Conservation (phyloP, 148 eudicot genomes). For the Persicaria tinctoria region DNA sequence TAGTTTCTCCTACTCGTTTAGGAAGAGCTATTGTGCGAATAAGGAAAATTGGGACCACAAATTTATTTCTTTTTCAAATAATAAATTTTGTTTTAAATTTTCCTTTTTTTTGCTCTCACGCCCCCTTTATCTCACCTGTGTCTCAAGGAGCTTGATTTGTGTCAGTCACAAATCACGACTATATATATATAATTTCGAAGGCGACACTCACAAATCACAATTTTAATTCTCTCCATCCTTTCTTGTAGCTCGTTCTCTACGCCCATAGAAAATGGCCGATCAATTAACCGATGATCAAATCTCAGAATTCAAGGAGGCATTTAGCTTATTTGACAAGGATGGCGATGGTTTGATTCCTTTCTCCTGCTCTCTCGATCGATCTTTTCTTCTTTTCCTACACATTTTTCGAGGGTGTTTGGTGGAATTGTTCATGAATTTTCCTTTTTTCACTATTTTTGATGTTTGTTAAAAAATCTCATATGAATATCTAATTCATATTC, state of each 20-base stretch:
- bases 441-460: neutral
- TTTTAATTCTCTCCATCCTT: neutral
- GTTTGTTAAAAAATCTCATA: neutral
- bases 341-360: constrained; percentile 33
- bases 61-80: too few relatives aligned
- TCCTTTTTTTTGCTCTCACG: neutral
- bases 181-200: constrained; percentile 9
- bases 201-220: neutral
- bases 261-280: constrained; percentile 27
- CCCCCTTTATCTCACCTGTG: neutral
- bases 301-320: constrained; percentile 46
- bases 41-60: too few relatives aligned
- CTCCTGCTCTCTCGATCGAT: neutral
- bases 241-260: neutral
- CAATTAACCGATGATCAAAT: constrained; percentile 43
- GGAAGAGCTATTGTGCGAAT: too few relatives aligned
- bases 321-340: constrained; percentile 45
- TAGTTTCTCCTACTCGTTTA: too few relatives aligned
- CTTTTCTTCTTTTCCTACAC: neutral
- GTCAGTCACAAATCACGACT: neutral
- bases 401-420: neutral
- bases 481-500: constrained; percentile 11
- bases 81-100: neutral
- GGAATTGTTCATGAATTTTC: constrained; percentile 2
- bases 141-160: constrained; percentile 7